Percentiles rank a stretch among this genome's conserved stretches.
These are phyloP conservation scores for Gillenia trifoliata DNA, from an alignment of 306 rosid genomes.

Conservation along the genomic window DNA sequence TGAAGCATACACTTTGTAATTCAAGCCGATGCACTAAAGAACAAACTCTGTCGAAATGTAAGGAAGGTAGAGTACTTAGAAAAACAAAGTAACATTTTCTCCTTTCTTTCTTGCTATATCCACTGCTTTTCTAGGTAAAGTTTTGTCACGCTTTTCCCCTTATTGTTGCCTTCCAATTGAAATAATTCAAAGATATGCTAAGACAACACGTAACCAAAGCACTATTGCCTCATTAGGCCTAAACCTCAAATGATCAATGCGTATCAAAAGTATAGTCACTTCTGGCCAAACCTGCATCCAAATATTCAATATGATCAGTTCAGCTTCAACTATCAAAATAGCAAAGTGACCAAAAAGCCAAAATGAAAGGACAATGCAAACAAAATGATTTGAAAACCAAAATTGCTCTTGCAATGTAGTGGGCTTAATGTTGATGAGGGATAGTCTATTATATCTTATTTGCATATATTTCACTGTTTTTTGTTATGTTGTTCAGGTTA, in stretches of 20 bases:
- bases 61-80: no score
- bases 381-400: not conserved
- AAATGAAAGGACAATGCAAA: not conserved
- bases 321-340: not conserved
- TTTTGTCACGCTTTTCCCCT: not conserved
- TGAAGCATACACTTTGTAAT: no score
- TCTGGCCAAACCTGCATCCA: not conserved
- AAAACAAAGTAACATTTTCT: no score
- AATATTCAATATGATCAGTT: not conserved
- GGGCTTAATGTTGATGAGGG: not conserved
- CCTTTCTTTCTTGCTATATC: not conserved
- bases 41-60: no score
- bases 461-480: not conserved
- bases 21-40: no score
- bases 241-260: not conserved
- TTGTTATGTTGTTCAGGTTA: not conserved
- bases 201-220: not conserved
- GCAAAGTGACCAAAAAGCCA: not conserved
- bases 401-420: not conserved
- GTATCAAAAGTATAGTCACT: not conserved
- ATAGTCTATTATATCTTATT: not conserved
- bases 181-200: not conserved
- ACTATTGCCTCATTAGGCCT: not conserved
- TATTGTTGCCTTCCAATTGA: not conserved
- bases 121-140: not conserved